Base-by-base conservation (phyloP, 2,329 filamentous ascomycete genomes). In the Colletotrichum sp. region DNA sequence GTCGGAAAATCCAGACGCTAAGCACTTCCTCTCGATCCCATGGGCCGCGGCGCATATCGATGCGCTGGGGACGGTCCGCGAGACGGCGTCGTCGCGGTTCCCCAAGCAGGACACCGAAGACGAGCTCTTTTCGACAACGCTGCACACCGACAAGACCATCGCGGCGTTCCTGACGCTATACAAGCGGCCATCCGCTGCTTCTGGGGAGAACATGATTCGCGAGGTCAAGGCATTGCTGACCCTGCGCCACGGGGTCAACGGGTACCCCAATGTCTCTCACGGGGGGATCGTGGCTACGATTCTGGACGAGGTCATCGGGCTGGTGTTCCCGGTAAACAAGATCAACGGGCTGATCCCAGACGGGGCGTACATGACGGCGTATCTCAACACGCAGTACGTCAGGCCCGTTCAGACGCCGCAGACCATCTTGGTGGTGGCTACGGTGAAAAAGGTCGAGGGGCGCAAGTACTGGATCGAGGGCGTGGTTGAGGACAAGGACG, bases 281-380 rank as follows among this genome's bases (percentile, higher is more conserved):
- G 86, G 86, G 6, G 86, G 86, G 27, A 78, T 87, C 72, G 80
- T 82, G 19, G 82, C 82, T 68, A 79, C 85, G 16, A 75, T 87
- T 66, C 76, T 85, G 32, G 86, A 87, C 64, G 86, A 87, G 81
- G 79, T 81, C 13, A 83, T 85, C 78, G 84, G 85, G 6, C 78
- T 79, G 5, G 71, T 87, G 27, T 81, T 84, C 36, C 84, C 85
- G 59, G 76, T 87, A 34, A 87, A 87, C 66, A 69, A 78, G 25
- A 83, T 84, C 73, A 69, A 80, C 5, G 82, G 80, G 1, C 77
- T 79, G 29, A 77, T 80, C 2, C 82, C 82, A 49, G 77, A 78
- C 36, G 78, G 78, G 1, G 77, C 78, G 39, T 84, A 79, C 71
- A 80, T 87, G 34, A 87, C 86, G 25, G 85, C 80, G 0, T 81